Conservation (phyloP, 805 yeast genomes). For the Candida methanosorbosa region DNA sequence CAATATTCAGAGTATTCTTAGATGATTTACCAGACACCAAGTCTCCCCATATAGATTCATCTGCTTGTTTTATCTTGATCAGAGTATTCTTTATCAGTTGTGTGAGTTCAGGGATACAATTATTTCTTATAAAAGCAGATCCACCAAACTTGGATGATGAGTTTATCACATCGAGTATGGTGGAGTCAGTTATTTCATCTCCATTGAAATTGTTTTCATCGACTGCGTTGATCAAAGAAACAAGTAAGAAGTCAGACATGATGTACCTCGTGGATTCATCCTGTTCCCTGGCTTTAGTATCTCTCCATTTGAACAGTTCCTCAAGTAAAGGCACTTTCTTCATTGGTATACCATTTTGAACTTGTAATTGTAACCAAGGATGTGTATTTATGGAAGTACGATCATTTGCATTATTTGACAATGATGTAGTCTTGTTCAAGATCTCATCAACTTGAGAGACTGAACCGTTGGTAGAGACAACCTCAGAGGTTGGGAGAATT, state of each 20-base stretch:
- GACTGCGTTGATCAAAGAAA: constrained; percentile 36
- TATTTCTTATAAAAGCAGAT: constrained; percentile 35
- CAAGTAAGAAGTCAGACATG: constrained; percentile 74
- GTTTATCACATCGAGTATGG: constrained; percentile 41
- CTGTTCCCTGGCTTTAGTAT: constrained; percentile 54
- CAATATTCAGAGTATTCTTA: too few species aligned
- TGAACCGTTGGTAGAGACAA: constrained; percentile 20
- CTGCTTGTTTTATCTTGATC: constrained; percentile 25
- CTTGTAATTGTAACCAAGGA: constrained; percentile 59
- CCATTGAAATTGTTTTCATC: constrained; percentile 24
- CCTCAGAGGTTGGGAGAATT: constrained; percentile 7
- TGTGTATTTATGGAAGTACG: neutral
- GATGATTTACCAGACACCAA: too few species aligned
- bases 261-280: constrained; percentile 84
- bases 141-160: constrained; percentile 37
- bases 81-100: constrained; percentile 40
- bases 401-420: constrained; percentile 34
- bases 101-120: constrained; percentile 48
- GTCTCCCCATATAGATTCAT: constrained; percentile 26
- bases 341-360: constrained; percentile 54
- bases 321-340: constrained; percentile 47
- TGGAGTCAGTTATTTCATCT: constrained; percentile 46
- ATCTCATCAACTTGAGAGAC: constrained; percentile 18
- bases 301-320: constrained; percentile 77
- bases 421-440: neutral